These are phyloP conservation scores for Candida neerlandica DNA, from an alignment of 1,139 yeast genomes.

Conservation along the genomic window DNA sequence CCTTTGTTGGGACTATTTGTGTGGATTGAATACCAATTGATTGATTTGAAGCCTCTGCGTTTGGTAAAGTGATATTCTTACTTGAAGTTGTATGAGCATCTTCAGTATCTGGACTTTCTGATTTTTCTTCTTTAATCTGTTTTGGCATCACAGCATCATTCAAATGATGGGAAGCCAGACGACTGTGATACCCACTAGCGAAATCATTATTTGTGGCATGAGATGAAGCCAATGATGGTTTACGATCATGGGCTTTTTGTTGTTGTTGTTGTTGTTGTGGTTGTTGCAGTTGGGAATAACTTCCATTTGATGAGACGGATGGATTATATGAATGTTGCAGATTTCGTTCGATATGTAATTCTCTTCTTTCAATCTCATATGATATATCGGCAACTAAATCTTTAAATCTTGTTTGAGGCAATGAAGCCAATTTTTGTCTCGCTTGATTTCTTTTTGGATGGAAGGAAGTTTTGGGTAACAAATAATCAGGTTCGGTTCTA, in stretches of 20 bases:
- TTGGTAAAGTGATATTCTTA: slow-evolving; percentile 25
- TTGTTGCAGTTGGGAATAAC: background rate
- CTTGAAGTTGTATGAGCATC: slow-evolving; percentile 16
- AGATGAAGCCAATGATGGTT: slow-evolving; percentile 12
- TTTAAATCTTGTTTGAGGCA: slow-evolving; percentile 80
- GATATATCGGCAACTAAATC: slow-evolving; percentile 90
- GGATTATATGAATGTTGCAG: slow-evolving; percentile 7
- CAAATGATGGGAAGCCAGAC: slow-evolving; percentile 12
- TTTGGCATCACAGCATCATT: slow-evolving; percentile 5
- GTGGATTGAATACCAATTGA: slow-evolving; percentile 55
- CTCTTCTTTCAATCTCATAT: slow-evolving; percentile 82
- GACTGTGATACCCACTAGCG: slow-evolving; percentile 14
- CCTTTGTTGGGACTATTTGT: slow-evolving; percentile 74
- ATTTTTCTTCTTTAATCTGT: slow-evolving; percentile 7
- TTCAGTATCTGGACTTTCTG: slow-evolving; percentile 9
- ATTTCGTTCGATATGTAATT: slow-evolving; percentile 39
- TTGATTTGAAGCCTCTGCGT: slow-evolving; percentile 15
- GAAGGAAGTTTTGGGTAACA: slow-evolving; percentile 70
- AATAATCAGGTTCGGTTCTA: slow-evolving; percentile 59
- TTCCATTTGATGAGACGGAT: slow-evolving; percentile 10
- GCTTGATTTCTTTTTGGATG: slow-evolving; percentile 97
- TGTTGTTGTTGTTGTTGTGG: slow-evolving; percentile 1
- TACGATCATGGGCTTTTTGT: slow-evolving; percentile 9
- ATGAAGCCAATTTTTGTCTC: slow-evolving; percentile 83
- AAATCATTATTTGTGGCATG: slow-evolving; percentile 3